These are phyloP conservation scores for Ascoidea asiatica DNA, from an alignment of 805 yeast genomes.

Conservation along the genomic window DNA sequence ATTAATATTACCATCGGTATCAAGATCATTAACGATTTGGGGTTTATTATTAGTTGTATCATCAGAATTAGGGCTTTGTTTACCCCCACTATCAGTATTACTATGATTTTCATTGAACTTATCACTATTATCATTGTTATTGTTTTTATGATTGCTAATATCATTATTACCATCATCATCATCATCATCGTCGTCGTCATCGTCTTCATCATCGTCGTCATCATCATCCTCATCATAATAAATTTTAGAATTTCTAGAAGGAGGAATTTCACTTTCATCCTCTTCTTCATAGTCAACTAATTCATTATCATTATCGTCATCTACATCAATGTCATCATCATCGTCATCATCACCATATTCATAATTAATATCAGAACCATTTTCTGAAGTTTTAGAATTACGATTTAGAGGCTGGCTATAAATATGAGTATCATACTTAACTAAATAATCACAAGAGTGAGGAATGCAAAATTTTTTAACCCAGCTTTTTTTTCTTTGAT, in stretches of 20 bases:
- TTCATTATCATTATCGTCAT: conserved; percentile 1
- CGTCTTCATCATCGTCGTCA: conserved; percentile 11
- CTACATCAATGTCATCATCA: conserved; percentile 1
- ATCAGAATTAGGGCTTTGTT: no score
- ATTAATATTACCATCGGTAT: no score
- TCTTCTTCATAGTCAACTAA: conserved; percentile 2
- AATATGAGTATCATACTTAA: conserved; percentile 4
- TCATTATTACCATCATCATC: background rate
- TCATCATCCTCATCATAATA: conserved; percentile 16
- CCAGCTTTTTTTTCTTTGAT: conserved; percentile 6
- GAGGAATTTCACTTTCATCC: background rate
- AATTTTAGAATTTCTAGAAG: background rate
- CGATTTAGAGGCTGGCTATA: background rate
- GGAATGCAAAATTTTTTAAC: conserved; percentile 8
- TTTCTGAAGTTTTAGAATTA: background rate
- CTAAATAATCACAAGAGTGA: conserved; percentile 6
- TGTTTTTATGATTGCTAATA: background rate
- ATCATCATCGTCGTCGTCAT: conserved; percentile 1
- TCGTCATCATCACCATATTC: conserved; percentile 1
- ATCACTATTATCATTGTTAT: no score
- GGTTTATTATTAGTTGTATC: no score
- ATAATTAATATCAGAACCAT: background rate
- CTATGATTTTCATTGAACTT: no score
- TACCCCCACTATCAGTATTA: no score
- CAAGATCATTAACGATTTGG: no score